Percentiles rank a stretch among this genome's conserved stretches.
phyloP scores from a whole-genome alignment of 208 protist species.

The Tetramitus jugosus region DNA sequence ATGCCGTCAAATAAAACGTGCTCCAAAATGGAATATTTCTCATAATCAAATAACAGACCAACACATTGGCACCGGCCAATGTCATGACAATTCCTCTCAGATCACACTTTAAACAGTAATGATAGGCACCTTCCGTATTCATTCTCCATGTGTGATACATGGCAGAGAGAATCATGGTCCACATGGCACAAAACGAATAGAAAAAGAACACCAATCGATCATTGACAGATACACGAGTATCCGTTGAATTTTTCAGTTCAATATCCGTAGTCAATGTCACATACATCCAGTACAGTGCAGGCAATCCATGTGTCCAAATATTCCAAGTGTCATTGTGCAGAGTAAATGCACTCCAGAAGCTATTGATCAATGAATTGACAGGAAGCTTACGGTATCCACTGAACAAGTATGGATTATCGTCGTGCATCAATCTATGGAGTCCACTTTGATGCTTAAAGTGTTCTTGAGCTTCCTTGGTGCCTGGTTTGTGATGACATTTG shows the following conservation, averaged over 20 bases:
- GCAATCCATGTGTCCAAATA: slow-evolving; percentile 13
- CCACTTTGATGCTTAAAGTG: too few species aligned
- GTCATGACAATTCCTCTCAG: slow-evolving; percentile 2
- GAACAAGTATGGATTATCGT: neutral
- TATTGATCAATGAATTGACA: neutral
- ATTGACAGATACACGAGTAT: too few species aligned
- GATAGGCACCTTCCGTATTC: neutral
- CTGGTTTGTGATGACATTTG: too few species aligned
- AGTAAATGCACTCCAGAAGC: neutral
- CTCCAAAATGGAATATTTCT: neutral
- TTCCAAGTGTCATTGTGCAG: slow-evolving; percentile 11
- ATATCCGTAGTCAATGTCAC: neutral
- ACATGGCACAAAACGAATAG: neutral
- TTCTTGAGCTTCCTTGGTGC: too few species aligned
- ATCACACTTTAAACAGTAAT: slow-evolving; percentile 11
- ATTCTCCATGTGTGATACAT: slow-evolving; percentile 10
- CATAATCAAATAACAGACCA: too few species aligned
- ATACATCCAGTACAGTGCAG: neutral
- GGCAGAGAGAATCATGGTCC: neutral
- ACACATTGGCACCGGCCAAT: neutral
- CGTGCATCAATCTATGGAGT: neutral
- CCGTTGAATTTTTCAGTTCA: neutral
- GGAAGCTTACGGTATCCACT: slow-evolving; percentile 5
- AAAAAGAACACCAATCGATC: neutral
- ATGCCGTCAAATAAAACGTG: neutral